phyloP scores from a whole-genome alignment of 2,329 filamentous ascomycete genomes.

The Rutstroemia sp. region DNA sequence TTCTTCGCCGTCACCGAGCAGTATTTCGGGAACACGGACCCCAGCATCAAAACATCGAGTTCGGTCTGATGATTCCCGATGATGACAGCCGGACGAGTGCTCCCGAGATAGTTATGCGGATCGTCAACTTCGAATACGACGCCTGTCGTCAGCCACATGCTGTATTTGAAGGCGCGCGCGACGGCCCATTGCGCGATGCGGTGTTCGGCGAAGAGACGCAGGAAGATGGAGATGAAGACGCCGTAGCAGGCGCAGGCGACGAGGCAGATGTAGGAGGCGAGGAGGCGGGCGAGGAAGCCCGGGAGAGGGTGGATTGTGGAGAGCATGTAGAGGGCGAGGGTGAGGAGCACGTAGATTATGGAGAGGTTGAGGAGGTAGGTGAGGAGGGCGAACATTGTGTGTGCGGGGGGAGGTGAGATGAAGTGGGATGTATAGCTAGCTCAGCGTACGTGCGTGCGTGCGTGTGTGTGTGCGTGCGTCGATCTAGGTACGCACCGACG shows the following conservation, averaged over 20 bases:
- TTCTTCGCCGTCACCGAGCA: constrained; percentile 92
- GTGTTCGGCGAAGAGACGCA: constrained; percentile 65
- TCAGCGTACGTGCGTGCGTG: neutral
- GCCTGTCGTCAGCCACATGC: constrained; percentile 69
- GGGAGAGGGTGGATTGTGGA: constrained; percentile 51
- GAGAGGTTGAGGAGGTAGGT: constrained; percentile 38
- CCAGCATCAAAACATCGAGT: constrained; percentile 88
- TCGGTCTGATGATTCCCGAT: constrained; percentile 95
- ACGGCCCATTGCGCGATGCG: constrained; percentile 81
- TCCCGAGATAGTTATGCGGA: constrained; percentile 45
- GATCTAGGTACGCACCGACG: neutral
- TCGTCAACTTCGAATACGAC: constrained; percentile 72
- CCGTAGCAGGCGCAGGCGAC: constrained; percentile 62
- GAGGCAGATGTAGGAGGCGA: constrained; percentile 59
- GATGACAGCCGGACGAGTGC: constrained; percentile 75
- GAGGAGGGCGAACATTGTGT: constrained; percentile 27
- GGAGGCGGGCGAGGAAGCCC: constrained; percentile 61
- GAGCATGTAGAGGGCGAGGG: constrained; percentile 52
- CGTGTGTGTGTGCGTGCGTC: neutral
- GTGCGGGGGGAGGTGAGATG: neutral
- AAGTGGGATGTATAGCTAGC: neutral
- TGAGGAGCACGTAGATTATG: constrained; percentile 44
- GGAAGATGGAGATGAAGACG: constrained; percentile 61
- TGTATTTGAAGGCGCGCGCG: constrained; percentile 70
- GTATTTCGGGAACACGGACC: constrained; percentile 80